Evolutionary conservation across 2,329 filamentous ascomycete genomes (phyloP).

Genomic region (Colletotrichum orchidophilum): DNA sequence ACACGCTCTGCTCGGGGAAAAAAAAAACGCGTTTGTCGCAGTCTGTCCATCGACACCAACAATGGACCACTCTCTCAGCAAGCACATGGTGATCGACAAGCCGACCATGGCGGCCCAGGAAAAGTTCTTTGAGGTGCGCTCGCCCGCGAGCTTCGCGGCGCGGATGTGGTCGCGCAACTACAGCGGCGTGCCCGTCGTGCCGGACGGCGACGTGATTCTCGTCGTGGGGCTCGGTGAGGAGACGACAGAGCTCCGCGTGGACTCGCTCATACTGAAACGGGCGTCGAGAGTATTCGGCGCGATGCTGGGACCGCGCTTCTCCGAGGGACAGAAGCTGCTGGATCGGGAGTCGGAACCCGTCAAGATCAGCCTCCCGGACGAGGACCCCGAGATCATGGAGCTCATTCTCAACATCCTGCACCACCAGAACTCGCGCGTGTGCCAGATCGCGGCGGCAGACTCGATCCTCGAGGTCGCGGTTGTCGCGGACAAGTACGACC

Average conservation of each 20-base stretch:
- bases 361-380: slow-evolving; percentile 42
- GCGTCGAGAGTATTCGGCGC: slow-evolving; percentile 40
- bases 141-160: slow-evolving; percentile 31
- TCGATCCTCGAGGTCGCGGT: slow-evolving; percentile 42
- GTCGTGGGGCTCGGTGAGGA: slow-evolving; percentile 35
- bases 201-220: slow-evolving; percentile 37
- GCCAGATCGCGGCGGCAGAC: slow-evolving; percentile 38
- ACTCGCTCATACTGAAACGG: slow-evolving; percentile 38
- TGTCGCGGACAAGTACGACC: slow-evolving; percentile 41
- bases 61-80: slow-evolving; percentile 24
- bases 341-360: slow-evolving; percentile 23
- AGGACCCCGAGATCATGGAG: slow-evolving; percentile 43
- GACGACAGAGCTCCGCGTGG: slow-evolving; percentile 27
- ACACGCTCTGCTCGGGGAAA: too few species aligned
- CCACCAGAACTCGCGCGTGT: slow-evolving; percentile 38
- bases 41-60: neutral
- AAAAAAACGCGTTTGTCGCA: neutral
- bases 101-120: slow-evolving; percentile 14
- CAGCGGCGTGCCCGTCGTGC: slow-evolving; percentile 25
- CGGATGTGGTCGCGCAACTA: slow-evolving; percentile 31
- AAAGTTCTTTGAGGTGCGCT: slow-evolving; percentile 31
- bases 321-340: slow-evolving; percentile 36
- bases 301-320: slow-evolving; percentile 38
- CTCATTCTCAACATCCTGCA: slow-evolving; percentile 46
- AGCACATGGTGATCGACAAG: slow-evolving; percentile 22